Base-by-base conservation (phyloP, 2,329 filamentous ascomycete genomes). In the Colletotrichum viniferum region DNA sequence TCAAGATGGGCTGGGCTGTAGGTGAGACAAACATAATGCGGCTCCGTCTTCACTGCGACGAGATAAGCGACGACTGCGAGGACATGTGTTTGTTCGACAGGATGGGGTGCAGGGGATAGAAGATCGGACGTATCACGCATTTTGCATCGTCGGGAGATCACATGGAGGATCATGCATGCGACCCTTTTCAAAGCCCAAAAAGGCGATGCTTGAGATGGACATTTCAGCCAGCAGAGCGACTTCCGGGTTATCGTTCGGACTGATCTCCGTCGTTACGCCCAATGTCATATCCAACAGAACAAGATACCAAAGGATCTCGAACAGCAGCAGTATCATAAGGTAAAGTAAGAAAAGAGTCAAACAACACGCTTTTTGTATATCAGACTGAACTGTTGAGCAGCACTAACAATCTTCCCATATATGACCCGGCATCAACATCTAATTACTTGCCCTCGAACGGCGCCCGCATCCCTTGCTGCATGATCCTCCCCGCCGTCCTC, bases 211-310 rank as follows among this genome's bases (percentile, higher is more conserved):
- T 48, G 0, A 48, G 38, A 48, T 12, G 18, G 4, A 0, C 36
- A n/a, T n/a, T 0, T n/a, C 38, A 12, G 0, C 2, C 38, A 0
- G 38, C 38, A 48, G 9, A 48, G 0, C 38, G 38, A n/a, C 18
- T 48, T 16, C 16, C 4, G 16, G 1, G 36, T 10, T 43, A 0
- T 43, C 36, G 0, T 38, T 38, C 8, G 16, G 36, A 3, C 36
- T 43, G 36, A 0, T 0, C 16, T 10, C 16, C 16, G 8, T 43
- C 16, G 36, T 1, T 43, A 0, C 16, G 36, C 0, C 36, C 16
- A 43, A 18, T 43, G 8, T 0, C 18, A 48, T 12, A 48, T n/a
- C 38, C 38, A 48, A n/a, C 3, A 12, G 38, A 48, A n/a, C 18
- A 0, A 2, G 38, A n/a, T n/a, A 48, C 18, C 3, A n/a, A 43